phyloP scores from a whole-genome alignment of 768 basidiomycete genomes.

The Kwoniella mangroviensis region DNA sequence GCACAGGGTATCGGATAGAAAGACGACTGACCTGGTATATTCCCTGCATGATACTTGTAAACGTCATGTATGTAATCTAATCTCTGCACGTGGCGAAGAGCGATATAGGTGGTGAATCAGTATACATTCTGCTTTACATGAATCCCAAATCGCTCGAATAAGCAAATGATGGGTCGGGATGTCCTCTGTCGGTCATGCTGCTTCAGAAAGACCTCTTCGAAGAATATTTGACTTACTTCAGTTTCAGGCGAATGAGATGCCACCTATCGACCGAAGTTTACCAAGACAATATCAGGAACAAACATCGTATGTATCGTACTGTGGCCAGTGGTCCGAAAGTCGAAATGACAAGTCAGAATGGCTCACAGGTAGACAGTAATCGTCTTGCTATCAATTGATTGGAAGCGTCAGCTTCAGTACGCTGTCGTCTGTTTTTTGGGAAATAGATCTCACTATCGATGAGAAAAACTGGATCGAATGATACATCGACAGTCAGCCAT shows the following conservation, averaged over 20 bases:
- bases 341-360: neutral
- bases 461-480: slow-evolving; percentile 11
- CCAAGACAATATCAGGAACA: too few relatives aligned
- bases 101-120: neutral
- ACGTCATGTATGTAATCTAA: slow-evolving; percentile 25
- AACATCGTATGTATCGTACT: neutral
- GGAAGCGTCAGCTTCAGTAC: too few relatives aligned
- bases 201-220: too few relatives aligned
- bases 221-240: slow-evolving; percentile 26
- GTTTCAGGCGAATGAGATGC: slow-evolving; percentile 31
- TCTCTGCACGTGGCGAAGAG: slow-evolving; percentile 1
- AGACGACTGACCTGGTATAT: slow-evolving; percentile 23
- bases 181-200: too few relatives aligned
- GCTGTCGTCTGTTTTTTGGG: too few relatives aligned
- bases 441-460: neutral
- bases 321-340: neutral
- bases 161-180: too few relatives aligned
- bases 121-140: neutral
- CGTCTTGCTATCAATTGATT: slow-evolving; percentile 23
- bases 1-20: too few relatives aligned
- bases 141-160: too few relatives aligned
- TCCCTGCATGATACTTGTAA: slow-evolving; percentile 21
- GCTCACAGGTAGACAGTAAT: slow-evolving; percentile 31
- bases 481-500: neutral
- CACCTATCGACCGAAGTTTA: slow-evolving; percentile 1